Evolutionary conservation across 83 land plant genomes (phyloP).

Genomic region (Thuja plicata): DNA sequence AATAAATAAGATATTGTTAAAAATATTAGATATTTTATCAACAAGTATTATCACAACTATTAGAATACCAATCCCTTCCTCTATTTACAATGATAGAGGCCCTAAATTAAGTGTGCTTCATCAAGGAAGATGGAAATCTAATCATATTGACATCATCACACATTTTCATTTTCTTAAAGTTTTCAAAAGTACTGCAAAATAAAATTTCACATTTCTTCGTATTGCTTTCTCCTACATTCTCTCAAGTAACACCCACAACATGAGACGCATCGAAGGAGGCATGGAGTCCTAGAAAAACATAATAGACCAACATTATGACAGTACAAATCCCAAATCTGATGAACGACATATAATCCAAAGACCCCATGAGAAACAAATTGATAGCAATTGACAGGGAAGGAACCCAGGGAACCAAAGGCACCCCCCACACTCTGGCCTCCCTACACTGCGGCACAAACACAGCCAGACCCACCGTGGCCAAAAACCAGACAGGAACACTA

Average conservation of each 20-base stretch:
- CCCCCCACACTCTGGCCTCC: constrained; percentile 73
- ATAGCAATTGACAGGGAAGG: constrained; percentile 75
- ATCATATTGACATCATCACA: too few species aligned
- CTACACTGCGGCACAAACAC: constrained; percentile 35
- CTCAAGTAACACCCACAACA: not conserved
- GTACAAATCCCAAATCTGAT: constrained; percentile 68
- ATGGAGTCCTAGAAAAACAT: constrained; percentile 72
- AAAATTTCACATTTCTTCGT: too few species aligned
- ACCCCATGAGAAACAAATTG: constrained; percentile 74
- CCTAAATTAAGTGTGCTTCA: too few species aligned
- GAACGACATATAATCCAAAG: constrained; percentile 56
- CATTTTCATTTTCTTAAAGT: too few species aligned
- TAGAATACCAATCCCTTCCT: too few species aligned
- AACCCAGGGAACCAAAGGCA: constrained; percentile 88
- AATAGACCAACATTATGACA: constrained; percentile 61
- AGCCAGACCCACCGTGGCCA: constrained; percentile 49
- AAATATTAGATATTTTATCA: too few species aligned
- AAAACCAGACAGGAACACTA: constrained; percentile 39
- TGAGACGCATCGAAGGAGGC: constrained; percentile 81
- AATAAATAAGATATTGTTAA: too few species aligned
- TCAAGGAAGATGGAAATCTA: too few species aligned
- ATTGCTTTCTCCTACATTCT: too few species aligned
- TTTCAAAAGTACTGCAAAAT: too few species aligned
- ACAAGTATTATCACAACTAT: too few species aligned
- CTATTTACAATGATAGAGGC: too few species aligned